Evolutionary conservation across 257 asterid genomes (phyloP).

Genomic region (Echium plantagineum): DNA sequence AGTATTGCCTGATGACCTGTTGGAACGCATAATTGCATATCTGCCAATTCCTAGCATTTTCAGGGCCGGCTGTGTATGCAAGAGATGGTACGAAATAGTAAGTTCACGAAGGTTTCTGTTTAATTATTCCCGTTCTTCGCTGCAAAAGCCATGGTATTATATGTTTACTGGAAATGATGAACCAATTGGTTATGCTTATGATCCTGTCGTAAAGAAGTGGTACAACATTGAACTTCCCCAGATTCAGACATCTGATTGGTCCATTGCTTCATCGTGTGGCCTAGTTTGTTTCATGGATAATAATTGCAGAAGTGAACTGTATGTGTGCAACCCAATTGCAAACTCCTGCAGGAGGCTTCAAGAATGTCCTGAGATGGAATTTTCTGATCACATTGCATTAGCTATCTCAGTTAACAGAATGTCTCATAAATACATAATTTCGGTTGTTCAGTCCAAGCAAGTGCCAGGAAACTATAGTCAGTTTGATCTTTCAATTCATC

Average conservation of each 20-base stretch:
- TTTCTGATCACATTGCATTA: slow-evolving; percentile 68
- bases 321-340: slow-evolving; percentile 75
- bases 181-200: slow-evolving; percentile 78
- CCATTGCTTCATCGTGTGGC: slow-evolving; percentile 69
- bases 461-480: slow-evolving; percentile 67
- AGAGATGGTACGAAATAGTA: slow-evolving; percentile 78
- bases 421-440: slow-evolving; percentile 34
- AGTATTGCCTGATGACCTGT: slow-evolving; percentile 70
- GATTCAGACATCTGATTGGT: slow-evolving; percentile 62
- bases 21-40: slow-evolving; percentile 66
- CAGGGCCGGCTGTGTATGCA: slow-evolving; percentile 74
- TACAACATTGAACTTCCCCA: slow-evolving; percentile 70
- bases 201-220: slow-evolving; percentile 72
- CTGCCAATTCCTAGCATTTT: slow-evolving; percentile 81
- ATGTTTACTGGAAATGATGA: slow-evolving; percentile 95
- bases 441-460: slow-evolving; percentile 66
- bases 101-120: slow-evolving; percentile 57
- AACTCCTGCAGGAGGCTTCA: slow-evolving; percentile 30
- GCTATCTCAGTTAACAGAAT: slow-evolving; percentile 43
- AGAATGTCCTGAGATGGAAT: slow-evolving; percentile 53
- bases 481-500: slow-evolving; percentile 73
- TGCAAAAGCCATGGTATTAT: slow-evolving; percentile 89
- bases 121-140: slow-evolving; percentile 34
- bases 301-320: slow-evolving; percentile 52
- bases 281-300: slow-evolving; percentile 86